Evolutionary conservation across 2,329 filamentous ascomycete species (phyloP).

Genomic region (Coleophoma eucalyptorum): DNA sequence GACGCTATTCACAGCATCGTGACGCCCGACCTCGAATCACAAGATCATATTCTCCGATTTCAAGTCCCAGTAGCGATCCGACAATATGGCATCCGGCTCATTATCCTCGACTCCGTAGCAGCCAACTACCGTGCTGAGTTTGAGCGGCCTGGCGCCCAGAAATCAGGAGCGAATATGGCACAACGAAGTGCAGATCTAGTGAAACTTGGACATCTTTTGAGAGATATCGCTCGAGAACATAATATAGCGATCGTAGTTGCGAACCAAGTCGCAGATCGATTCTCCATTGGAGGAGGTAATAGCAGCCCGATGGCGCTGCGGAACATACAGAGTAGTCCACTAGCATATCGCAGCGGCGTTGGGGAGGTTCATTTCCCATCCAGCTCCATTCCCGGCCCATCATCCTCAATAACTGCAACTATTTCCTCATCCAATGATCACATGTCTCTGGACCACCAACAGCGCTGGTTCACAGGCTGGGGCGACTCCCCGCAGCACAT

Average conservation of each 20-base stretch:
- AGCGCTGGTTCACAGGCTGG: conserved; percentile 95
- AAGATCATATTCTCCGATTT: conserved; percentile 91
- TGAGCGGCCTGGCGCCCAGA: conserved; percentile 45
- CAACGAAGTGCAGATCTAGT: conserved; percentile 74
- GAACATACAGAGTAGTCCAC: conserved; percentile 19
- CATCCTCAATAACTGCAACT: conserved; percentile 23
- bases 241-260: conserved; percentile 84
- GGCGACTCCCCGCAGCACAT: conserved; percentile 57
- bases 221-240: conserved; percentile 70
- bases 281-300: conserved; percentile 33
- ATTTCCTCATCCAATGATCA: conserved; percentile 35
- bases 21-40: conserved; percentile 85
- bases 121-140: conserved; percentile 95
- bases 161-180: conserved; percentile 56
- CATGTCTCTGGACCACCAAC: conserved; percentile 80
- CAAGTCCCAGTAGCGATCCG: conserved; percentile 84
- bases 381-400: conserved; percentile 17
- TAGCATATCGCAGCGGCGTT: conserved; percentile 12
- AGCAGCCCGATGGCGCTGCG: conserved; percentile 11
- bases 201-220: conserved; percentile 70
- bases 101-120: conserved; percentile 88
- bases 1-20: conserved; percentile 76
- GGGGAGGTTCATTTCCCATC: conserved; percentile 11
- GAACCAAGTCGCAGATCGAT: conserved; percentile 93
- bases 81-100: conserved; percentile 71